Conservation (phyloP, 805 yeast species). For the Ascoidea rubescens region DNA sequence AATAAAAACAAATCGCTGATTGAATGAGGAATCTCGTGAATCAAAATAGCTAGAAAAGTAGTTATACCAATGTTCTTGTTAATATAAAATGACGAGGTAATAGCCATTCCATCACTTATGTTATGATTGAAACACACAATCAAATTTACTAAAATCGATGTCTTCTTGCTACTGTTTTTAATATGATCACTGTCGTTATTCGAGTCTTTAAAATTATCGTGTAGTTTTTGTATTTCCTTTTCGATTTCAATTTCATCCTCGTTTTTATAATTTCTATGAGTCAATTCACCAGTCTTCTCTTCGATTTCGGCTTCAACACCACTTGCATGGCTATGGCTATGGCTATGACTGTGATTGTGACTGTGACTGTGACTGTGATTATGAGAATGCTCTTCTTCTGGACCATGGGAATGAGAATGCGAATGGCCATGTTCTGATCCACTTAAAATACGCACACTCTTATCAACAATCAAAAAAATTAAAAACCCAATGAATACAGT, state of each 20-base stretch:
- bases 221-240: conserved; percentile 13
- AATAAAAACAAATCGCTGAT: conserved; percentile 69
- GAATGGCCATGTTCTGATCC: conserved; percentile 21
- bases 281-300: conserved; percentile 5
- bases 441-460: conserved; percentile 35
- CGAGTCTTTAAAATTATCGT: conserved; percentile 18
- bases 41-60: conserved; percentile 55
- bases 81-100: conserved; percentile 55
- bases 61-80: conserved; percentile 49
- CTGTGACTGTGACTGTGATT: not conserved
- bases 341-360: conserved; percentile 4
- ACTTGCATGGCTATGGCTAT: not conserved
- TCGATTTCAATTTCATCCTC: conserved; percentile 14
- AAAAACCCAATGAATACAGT: conserved; percentile 50
- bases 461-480: conserved; percentile 48
- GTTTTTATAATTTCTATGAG: conserved; percentile 12
- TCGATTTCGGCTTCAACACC: conserved; percentile 11
- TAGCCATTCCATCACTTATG: conserved; percentile 65
- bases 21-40: conserved; percentile 75
- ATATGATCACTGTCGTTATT: too few relatives aligned
- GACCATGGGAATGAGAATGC: conserved; percentile 33
- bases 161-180: conserved; percentile 20
- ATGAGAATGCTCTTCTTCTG: conserved; percentile 10
- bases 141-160: conserved; percentile 50
- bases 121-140: conserved; percentile 65